Conservation (phyloP, 208 protist species). For the Endotrypanum monterogeii region DNA sequence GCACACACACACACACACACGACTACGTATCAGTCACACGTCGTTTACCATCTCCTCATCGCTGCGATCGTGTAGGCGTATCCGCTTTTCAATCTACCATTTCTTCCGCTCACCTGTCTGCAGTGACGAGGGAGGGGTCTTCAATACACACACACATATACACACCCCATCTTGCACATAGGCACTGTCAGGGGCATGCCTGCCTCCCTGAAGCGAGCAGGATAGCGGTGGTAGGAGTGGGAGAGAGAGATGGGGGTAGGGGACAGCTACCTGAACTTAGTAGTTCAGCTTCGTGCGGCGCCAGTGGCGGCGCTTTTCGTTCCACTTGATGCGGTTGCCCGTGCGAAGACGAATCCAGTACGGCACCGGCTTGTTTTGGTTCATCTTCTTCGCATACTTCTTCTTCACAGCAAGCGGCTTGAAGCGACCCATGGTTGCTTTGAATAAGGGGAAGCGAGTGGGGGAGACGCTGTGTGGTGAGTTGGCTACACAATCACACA, state of each 20-base stretch:
- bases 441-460: not conserved
- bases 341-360: conserved; percentile 94
- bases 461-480: not conserved
- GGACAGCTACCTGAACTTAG: conserved; percentile 35
- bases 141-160: not conserved
- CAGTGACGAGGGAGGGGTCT: too few species aligned
- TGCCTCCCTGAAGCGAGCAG: not conserved
- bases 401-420: conserved; percentile 93
- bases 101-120: not conserved
- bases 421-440: conserved; percentile 80
- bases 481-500: not conserved
- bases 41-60: not conserved
- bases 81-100: not conserved
- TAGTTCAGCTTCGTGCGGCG: conserved; percentile 95
- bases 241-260: not conserved
- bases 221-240: not conserved
- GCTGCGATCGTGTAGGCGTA: not conserved
- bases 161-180: not conserved
- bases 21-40: not conserved
- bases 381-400: conserved; percentile 95
- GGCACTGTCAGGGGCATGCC: not conserved
- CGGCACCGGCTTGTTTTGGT: conserved; percentile 93
- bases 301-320: conserved; percentile 96
- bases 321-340: conserved; percentile 93
- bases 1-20: conserved; percentile 3